A percentile compares a stretch with the other conserved stretches of the same genome.
These are phyloP conservation scores for Botrytis paeoniae DNA, from an alignment of 2,329 filamentous ascomycete genomes.

Conservation along the genomic window DNA sequence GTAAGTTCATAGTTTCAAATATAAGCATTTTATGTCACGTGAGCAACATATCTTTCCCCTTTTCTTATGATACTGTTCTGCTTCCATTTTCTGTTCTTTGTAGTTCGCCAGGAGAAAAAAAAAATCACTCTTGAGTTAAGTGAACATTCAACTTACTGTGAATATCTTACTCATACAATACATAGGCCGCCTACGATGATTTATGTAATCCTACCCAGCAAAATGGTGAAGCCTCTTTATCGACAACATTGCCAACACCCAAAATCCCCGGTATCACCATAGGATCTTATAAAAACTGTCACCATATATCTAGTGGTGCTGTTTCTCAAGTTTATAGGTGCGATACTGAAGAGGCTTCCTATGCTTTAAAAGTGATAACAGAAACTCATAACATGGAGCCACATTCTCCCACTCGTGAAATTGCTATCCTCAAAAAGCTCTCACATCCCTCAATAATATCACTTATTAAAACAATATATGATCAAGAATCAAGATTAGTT, in stretches of 20 bases:
- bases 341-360: conserved; percentile 40
- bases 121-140: no score
- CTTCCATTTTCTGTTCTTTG: neutral
- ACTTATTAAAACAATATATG: conserved; percentile 70
- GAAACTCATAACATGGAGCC: conserved; percentile 71
- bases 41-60: neutral
- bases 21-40: neutral
- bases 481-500: conserved; percentile 68
- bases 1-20: conserved; percentile 44
- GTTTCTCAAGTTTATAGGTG: conserved; percentile 80
- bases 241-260: conserved; percentile 20
- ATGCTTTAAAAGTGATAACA: conserved; percentile 81
- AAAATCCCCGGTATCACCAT: conserved; percentile 46
- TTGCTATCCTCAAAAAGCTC: conserved; percentile 64
- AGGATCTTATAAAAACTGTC: conserved; percentile 53
- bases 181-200: conserved; percentile 51
- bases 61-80: neutral
- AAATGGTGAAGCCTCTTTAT: conserved; percentile 25
- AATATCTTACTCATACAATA: neutral
- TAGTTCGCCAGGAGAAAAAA: neutral
- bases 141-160: neutral
- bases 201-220: conserved; percentile 39
- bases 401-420: conserved; percentile 79
- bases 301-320: conserved; percentile 61
- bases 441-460: conserved; percentile 59